Evolutionary conservation across 305 asterid species (phyloP).

Genomic region (Coffea humblotiana): DNA sequence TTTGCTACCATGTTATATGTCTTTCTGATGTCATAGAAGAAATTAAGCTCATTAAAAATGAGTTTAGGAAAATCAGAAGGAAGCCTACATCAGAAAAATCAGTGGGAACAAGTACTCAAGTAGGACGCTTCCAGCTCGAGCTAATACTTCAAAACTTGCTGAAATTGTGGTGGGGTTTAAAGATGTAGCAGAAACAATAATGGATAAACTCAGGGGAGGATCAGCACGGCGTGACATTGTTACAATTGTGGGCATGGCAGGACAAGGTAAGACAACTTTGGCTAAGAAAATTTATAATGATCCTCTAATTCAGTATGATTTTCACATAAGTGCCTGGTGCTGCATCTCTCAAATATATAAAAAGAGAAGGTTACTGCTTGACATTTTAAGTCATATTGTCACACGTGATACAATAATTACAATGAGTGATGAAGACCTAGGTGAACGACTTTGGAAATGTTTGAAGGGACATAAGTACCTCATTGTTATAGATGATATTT

Average conservation of each 20-base stretch:
- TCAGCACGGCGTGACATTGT: slow-evolving; percentile 18
- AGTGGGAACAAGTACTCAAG: not conserved
- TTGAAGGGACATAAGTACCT: not conserved
- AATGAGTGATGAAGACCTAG: too few species aligned
- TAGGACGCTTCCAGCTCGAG: not conserved
- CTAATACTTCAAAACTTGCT: not conserved
- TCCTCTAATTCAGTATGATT: not conserved
- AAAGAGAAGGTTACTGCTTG: not conserved
- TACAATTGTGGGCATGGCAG: slow-evolving; percentile 28
- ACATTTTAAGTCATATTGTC: slow-evolving; percentile 3
- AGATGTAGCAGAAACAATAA: slow-evolving; percentile 28
- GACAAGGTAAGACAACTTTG: slow-evolving; percentile 24
- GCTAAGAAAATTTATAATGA: slow-evolving; percentile 10
- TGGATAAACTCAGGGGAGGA: slow-evolving; percentile 22
- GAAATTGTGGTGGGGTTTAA: slow-evolving; percentile 24
- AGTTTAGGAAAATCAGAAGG: not conserved
- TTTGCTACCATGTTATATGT: not conserved
- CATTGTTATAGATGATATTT: slow-evolving; percentile 7
- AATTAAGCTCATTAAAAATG: not conserved
- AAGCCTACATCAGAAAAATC: not conserved
- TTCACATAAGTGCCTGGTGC: slow-evolving; percentile 11
- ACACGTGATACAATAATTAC: too few species aligned
- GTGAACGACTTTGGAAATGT: not conserved
- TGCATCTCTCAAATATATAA: slow-evolving; percentile 11
- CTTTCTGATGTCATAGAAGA: slow-evolving; percentile 3